A percentile compares a stretch with the other conserved stretches of the same genome.
Evolutionary conservation across 805 yeast genomes (phyloP).

Genomic region (Jamesozyma lodderae): DNA sequence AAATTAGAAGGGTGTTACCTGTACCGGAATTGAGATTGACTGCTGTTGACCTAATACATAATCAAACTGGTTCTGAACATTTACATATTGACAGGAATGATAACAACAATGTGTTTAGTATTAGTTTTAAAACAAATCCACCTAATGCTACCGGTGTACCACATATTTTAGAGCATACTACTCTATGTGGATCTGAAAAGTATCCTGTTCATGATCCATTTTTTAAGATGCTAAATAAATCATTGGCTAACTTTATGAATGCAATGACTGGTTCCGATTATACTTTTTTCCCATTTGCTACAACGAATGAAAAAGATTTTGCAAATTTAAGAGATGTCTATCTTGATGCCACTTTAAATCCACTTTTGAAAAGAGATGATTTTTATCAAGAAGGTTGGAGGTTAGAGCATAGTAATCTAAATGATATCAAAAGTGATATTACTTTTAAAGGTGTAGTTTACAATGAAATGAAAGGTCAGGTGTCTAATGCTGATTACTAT

Average conservation of each 20-base stretch:
- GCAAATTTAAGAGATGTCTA: conserved; percentile 80
- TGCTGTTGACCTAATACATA: conserved; percentile 67
- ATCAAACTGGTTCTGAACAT: conserved; percentile 66
- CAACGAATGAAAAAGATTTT: conserved; percentile 78
- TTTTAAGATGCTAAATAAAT: conserved; percentile 91
- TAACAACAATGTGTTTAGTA: conserved; percentile 81
- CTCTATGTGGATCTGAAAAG: conserved; percentile 84
- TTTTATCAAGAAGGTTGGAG: conserved; percentile 98
- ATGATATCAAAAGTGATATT: conserved; percentile 52
- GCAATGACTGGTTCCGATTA: conserved; percentile 98
- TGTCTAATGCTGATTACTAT: conserved; percentile 77
- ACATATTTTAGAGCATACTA: conserved; percentile 91
- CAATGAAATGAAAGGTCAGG: conserved; percentile 97
- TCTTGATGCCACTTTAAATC: conserved; percentile 77
- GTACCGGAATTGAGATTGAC: conserved; percentile 76
- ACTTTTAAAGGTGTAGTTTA: conserved; percentile 91
- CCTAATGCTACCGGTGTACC: conserved; percentile 95
- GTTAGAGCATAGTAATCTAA: conserved; percentile 58
- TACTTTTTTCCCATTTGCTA: conserved; percentile 92
- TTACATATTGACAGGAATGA: conserved; percentile 74
- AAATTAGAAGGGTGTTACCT: conserved; percentile 50
- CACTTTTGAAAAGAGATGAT: conserved; percentile 68
- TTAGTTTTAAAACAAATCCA: conserved; percentile 89
- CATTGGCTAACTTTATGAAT: conserved; percentile 94
- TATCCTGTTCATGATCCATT: conserved; percentile 96